phyloP scores from a whole-genome alignment of 148 eudicot genomes.

The Oxyria digyna region DNA sequence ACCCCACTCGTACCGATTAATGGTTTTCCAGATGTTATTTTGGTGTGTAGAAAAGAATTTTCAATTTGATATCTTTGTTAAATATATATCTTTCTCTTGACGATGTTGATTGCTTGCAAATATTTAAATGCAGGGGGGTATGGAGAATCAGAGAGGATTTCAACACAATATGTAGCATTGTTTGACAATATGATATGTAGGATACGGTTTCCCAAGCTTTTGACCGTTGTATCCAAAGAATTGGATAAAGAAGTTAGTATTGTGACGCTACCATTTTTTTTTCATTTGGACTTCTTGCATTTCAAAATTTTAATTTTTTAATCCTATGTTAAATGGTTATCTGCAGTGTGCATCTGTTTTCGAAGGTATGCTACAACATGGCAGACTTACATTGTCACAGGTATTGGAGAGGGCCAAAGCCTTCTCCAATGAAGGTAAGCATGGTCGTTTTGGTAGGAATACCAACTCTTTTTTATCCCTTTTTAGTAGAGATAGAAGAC shows the following conservation, averaged over 20 bases:
- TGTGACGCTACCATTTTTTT: no score
- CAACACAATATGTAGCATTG: slow-evolving; percentile 72
- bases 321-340: slow-evolving; percentile 5
- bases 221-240: slow-evolving; percentile 40
- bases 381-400: slow-evolving; percentile 69
- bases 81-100: no score
- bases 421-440: slow-evolving; percentile 28
- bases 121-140: slow-evolving; percentile 33
- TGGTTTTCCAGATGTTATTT: neutral
- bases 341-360: slow-evolving; percentile 49
- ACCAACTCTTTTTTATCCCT: neutral
- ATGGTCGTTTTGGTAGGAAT: neutral
- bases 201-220: slow-evolving; percentile 76
- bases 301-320: neutral
- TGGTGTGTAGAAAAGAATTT: no score
- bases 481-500: neutral
- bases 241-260: slow-evolving; percentile 54
- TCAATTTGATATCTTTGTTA: neutral
- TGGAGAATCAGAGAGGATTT: slow-evolving; percentile 30
- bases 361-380: slow-evolving; percentile 80
- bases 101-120: neutral
- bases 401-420: slow-evolving; percentile 43
- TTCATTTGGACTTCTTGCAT: no score
- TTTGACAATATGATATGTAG: slow-evolving; percentile 68
- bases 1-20: no score